Conservation (phyloP, 441 rosid species). For the Erodium moschatum region DNA sequence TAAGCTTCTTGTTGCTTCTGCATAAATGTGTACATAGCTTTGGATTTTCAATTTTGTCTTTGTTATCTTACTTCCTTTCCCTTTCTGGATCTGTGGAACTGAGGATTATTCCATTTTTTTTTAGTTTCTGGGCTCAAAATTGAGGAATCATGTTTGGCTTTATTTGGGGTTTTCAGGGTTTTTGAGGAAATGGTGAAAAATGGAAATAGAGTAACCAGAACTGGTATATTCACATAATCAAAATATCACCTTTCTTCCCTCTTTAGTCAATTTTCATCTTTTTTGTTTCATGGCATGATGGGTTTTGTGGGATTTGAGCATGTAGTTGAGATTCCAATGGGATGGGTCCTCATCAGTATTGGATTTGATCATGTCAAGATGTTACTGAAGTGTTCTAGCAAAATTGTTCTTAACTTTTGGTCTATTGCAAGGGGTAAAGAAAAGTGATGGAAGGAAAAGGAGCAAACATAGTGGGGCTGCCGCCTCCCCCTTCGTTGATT, state of each 20-base stretch:
- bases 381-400: not conserved
- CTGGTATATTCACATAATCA: not conserved
- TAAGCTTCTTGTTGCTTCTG: not conserved
- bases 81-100: not conserved
- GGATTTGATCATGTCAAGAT: not conserved
- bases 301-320: not conserved
- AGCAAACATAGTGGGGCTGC: constrained; percentile 22
- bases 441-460: constrained; percentile 32
- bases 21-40: constrained; percentile 1
- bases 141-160: not conserved
- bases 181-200: not conserved
- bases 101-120: constrained; percentile 1
- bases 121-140: constrained; percentile 6
- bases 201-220: not conserved
- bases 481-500: constrained; percentile 29
- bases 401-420: not conserved
- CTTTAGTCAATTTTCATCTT: constrained; percentile 1
- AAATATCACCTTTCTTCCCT: not conserved
- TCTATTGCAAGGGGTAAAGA: not conserved
- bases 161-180: not conserved
- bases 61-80: not conserved
- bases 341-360: not conserved
- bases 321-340: not conserved
- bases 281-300: not conserved
- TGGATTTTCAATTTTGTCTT: constrained; percentile 1